Evolutionary conservation across 2,329 filamentous ascomycete species (phyloP).

Genomic region (Trichoderma sp.): DNA sequence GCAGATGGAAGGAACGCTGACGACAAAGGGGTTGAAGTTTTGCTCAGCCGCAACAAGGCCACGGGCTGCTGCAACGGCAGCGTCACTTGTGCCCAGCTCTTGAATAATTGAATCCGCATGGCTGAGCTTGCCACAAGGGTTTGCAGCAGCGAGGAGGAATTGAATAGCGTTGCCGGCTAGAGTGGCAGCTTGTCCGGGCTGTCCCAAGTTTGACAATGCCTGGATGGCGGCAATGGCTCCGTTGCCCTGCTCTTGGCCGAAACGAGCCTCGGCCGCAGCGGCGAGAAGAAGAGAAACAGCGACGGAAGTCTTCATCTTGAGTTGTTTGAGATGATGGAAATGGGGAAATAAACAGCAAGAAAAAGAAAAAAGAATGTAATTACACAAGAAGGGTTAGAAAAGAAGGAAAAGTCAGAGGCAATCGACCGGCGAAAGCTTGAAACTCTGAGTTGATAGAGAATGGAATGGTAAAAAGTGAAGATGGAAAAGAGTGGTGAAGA

Average conservation of each 20-base stretch:
- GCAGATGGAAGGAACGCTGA: conserved; percentile 8
- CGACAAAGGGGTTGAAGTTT: conserved; percentile 13
- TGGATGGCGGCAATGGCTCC: not conserved
- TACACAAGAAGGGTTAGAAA: not conserved
- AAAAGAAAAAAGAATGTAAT: not conserved
- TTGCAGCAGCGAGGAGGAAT: conserved; percentile 9
- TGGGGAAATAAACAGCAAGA: not conserved
- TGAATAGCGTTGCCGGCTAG: not conserved
- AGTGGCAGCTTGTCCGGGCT: conserved; percentile 1
- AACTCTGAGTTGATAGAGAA: not conserved
- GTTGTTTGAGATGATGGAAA: not conserved
- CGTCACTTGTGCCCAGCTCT: conserved; percentile 1
- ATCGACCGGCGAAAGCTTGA: conserved; percentile 7
- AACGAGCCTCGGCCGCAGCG: conserved; percentile 3
- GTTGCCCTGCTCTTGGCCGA: conserved; percentile 11
- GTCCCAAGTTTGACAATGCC: not conserved
- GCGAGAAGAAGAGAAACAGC: not conserved
- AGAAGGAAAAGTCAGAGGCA: not conserved
- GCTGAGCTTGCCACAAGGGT: conserved; percentile 7
- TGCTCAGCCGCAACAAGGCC: conserved; percentile 10
- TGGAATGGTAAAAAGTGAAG: not conserved
- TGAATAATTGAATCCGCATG: not conserved
- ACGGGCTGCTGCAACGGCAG: conserved; percentile 3
- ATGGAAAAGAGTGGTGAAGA: not conserved
- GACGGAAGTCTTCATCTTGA: not conserved